Evolutionary conservation across 495 filamentous ascomycete species (phyloP).

Genomic region (Tetracladium setigerum): DNA sequence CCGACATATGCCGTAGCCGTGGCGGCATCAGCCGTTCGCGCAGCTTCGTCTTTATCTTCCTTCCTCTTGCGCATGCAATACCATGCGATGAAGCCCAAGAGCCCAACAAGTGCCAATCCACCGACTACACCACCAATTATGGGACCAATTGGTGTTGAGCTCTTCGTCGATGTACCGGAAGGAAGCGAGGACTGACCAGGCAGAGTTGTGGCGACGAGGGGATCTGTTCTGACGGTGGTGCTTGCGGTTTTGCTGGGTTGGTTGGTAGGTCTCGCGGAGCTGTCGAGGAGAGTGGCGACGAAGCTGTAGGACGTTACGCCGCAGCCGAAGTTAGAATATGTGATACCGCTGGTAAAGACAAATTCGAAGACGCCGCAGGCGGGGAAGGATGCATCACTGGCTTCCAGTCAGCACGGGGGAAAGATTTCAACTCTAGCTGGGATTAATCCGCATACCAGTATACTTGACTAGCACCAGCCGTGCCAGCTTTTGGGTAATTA

Average conservation of each 20-base stretch:
- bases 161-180: no score
- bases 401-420: not conserved
- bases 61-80: constrained; percentile 6
- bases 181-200: no score
- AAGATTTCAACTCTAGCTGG: not conserved
- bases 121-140: constrained; percentile 15
- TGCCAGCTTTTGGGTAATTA: constrained; percentile 6
- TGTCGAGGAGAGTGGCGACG: constrained; percentile 5
- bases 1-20: constrained; percentile 1
- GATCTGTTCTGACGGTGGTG: no score
- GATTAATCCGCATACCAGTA: constrained; percentile 6
- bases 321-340: constrained; percentile 18
- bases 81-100: constrained; percentile 8
- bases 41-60: not conserved
- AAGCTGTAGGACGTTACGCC: constrained; percentile 7
- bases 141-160: constrained; percentile 1
- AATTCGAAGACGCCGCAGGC: constrained; percentile 17
- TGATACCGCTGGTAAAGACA: not conserved
- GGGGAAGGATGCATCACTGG: constrained; percentile 5
- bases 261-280: not conserved
- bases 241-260: not conserved
- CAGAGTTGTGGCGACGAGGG: no score
- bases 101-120: constrained; percentile 8
- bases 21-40: constrained; percentile 7
- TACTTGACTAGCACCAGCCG: constrained; percentile 2